A percentile compares a stretch with the other conserved stretches of the same genome.
These are phyloP conservation scores for Podospora didyma DNA, from an alignment of 495 filamentous ascomycete species.

Conservation along the genomic window DNA sequence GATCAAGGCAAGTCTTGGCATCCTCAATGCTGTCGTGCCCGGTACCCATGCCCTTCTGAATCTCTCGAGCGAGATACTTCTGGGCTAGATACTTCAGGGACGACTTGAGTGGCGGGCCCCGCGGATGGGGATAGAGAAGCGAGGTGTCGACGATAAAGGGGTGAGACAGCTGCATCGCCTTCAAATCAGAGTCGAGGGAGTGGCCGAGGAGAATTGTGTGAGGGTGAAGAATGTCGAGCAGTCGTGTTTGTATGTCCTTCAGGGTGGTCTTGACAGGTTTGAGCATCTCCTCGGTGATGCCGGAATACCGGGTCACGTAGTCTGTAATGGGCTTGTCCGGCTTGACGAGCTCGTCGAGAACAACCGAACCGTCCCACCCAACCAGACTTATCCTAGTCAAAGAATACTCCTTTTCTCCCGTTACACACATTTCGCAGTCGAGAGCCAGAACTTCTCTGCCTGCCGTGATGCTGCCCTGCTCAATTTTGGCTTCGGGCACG, in stretches of 20 bases:
- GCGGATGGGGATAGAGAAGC: conserved; percentile 66
- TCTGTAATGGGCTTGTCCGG: conserved; percentile 78
- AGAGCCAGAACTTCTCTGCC: conserved; percentile 78
- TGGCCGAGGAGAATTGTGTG: conserved; percentile 83
- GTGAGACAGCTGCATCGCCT: conserved; percentile 77
- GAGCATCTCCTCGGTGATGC: conserved; percentile 82
- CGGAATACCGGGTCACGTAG: conserved; percentile 86
- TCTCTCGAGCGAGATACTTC: conserved; percentile 75
- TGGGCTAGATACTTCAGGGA: conserved; percentile 81
- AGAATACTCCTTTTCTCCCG: conserved; percentile 67
- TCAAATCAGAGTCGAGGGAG: conserved; percentile 85
- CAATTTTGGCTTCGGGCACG: conserved; percentile 63
- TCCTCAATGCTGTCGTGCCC: conserved; percentile 95
- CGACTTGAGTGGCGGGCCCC: conserved; percentile 52
- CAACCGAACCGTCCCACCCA: conserved; percentile 74
- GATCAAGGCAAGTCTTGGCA: conserved; percentile 81
- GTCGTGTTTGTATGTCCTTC: conserved; percentile 71
- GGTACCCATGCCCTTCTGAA: conserved; percentile 67
- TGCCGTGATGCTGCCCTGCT: conserved; percentile 76
- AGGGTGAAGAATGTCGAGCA: conserved; percentile 68
- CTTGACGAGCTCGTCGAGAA: conserved; percentile 90
- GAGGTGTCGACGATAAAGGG: conserved; percentile 91
- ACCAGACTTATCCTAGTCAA: conserved; percentile 85
- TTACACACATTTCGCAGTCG: conserved; percentile 96
- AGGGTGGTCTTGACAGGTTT: conserved; percentile 78